Evolutionary conservation across 1,139 yeast species (phyloP).

Genomic region (Candida tunisiensis): DNA sequence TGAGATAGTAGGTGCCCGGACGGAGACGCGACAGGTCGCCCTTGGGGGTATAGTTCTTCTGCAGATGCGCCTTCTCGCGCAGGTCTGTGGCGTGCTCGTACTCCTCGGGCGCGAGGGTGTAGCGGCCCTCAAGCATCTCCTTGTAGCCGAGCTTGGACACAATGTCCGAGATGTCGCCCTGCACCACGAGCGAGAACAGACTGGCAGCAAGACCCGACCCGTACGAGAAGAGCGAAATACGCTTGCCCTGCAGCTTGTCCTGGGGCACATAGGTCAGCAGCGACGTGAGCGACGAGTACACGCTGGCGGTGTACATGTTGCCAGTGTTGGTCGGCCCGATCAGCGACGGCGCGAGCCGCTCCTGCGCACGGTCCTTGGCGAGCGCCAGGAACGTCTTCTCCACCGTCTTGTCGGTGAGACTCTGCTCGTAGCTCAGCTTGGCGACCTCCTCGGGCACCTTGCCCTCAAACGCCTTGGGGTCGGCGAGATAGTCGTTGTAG

Average conservation of each 20-base stretch:
- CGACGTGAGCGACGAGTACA: conserved; percentile 78
- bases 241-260: conserved; percentile 60
- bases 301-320: conserved; percentile 95
- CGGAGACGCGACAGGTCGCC: conserved; percentile 62
- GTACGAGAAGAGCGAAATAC: conserved; percentile 87
- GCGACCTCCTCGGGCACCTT: conserved; percentile 54
- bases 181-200: conserved; percentile 61
- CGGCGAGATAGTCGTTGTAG: conserved; percentile 69
- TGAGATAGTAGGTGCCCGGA: conserved; percentile 71
- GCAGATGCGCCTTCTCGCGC: conserved; percentile 80
- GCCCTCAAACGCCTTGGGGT: conserved; percentile 30
- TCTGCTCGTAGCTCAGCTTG: conserved; percentile 52
- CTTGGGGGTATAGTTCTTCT: conserved; percentile 60
- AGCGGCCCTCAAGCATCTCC: conserved; percentile 52
- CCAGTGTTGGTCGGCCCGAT: conserved; percentile 93
- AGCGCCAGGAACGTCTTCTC: conserved; percentile 76
- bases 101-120: conserved; percentile 51
- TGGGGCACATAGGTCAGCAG: conserved; percentile 59
- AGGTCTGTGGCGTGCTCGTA: conserved; percentile 68
- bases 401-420: conserved; percentile 61
- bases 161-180: conserved; percentile 65
- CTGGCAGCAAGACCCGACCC: conserved; percentile 97
- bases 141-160: conserved; percentile 52
- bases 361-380: conserved; percentile 53
- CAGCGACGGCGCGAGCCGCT: conserved; percentile 67